Evolutionary conservation across 2,329 filamentous ascomycete species (phyloP), one percentile per base, ranked within the genome.

Genomic region (Aspergillus cejpii): DNA sequence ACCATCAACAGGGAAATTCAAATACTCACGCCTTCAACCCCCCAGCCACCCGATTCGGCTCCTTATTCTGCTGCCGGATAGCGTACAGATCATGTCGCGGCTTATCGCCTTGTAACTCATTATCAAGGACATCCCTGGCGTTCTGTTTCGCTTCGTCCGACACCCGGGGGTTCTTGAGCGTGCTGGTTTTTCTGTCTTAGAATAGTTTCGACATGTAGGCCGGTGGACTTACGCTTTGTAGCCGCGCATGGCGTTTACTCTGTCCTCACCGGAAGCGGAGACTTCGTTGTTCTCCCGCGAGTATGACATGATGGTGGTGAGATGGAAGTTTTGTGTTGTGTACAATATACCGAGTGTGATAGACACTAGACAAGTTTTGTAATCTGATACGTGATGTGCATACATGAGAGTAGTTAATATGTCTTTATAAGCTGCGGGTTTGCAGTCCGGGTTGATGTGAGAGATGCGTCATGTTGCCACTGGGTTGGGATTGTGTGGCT

Each of bases 61-160:
- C 48, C 28, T 52, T 51, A 27, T 43, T 45, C 14, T 37, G 37
- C 1, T 41, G 34, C 0, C 37, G 41, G 15, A 27, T 14, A 6
- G 44, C 17, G 20, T 53, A 48, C 24, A 50, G 34, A 4, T 53
- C 50, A 15, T 50, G 44, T 1, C 42, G 51, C 14, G 55, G 47
- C 19, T 44, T 11, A 37, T 52, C 49, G n/a, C 50, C 50, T n/a
- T 37, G 42, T 21, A 56, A 12, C 27, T 56, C 52, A 28, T 54
- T 52, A 33, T 55, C 47, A 20, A 59, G 46, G 2, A 59, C 40
- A 15, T 59, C 51, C 29, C 51, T 24, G 1, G 59, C 59, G 31
- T 59, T 44, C n/a, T 54, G 11, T 48, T 63, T 62, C 26, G 55
- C 54, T 19, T 50, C 45, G 6, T 55, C 43, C 0, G 56, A 59